Evolutionary conservation across 768 basidiomycete genomes (phyloP), one percentile per base, ranked within the genome.

Genomic region (Leccinum sublutescens): DNA sequence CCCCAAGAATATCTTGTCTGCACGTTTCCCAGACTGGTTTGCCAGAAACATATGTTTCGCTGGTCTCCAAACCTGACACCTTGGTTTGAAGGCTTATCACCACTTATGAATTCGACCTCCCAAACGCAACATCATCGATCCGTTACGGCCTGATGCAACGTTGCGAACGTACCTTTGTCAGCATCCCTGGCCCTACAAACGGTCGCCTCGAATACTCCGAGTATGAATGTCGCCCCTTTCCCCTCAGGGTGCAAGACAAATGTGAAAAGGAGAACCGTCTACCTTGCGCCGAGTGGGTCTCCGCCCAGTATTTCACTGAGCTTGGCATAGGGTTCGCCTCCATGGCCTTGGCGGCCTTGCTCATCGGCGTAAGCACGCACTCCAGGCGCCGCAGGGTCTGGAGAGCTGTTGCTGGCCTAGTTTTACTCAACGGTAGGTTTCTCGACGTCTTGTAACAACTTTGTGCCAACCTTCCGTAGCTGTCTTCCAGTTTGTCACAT

Each of bases 301-400:
- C 84, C 49, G 90, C 89, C 15, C 80, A 80, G 2, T 92, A 89
- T 68, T 73, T 82, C 50, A 77, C 80, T n/a, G 82, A 88, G 68
- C 71, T 91, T 10, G 82, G 82, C 48, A 78, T 85, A 33, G 86
- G 88, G 3, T 87, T 88, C 69, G 85, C 82, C 8, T 79, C 76
- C 50, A 74, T 85, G 27, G 82, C 87, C 4, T 72, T 88, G 38
- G 66, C 79, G 1, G 76, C 87, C 8, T 78, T 92, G 51, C 66
- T 86, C 45, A 78, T 91, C 58, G 89, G 90, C 4, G 79, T 89
- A 19, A 88, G 81, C 66, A 90, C 90, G 0, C 84, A 84, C 66
- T 88, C 88, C 15, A 78, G 89, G 53, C 78, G 90, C 63, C 78
- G 88, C 58, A 82, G 90, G 62, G 85, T 91, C 33, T 92, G 90